Conservation (phyloP, 2,329 filamentous ascomycete genomes). For the Capronia coronata region DNA sequence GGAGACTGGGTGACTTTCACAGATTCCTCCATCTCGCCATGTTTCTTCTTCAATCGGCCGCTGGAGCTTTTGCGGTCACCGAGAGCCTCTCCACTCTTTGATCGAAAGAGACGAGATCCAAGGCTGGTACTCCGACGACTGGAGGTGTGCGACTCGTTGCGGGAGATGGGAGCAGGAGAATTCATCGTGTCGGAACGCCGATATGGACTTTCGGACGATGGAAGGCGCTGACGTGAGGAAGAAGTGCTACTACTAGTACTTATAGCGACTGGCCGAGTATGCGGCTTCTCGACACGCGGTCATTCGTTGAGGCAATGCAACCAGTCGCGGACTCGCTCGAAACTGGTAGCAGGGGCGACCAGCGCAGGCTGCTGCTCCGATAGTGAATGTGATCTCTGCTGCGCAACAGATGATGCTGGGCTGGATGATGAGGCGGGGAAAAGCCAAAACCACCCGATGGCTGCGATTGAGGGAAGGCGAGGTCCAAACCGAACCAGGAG, state of each 20-base stretch:
- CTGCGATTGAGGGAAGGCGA: not conserved
- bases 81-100: constrained; percentile 26
- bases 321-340: not conserved
- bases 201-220: constrained; percentile 2
- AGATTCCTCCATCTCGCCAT: constrained; percentile 21
- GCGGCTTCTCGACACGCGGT: constrained; percentile 1
- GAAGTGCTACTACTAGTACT: not conserved
- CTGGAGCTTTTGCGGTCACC: constrained; percentile 24
- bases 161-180: constrained; percentile 18
- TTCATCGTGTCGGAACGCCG: constrained; percentile 17
- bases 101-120: constrained; percentile 26
- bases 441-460: not conserved
- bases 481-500: not conserved
- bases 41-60: constrained; percentile 25
- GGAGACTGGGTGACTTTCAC: constrained; percentile 20
- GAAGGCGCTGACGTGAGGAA: constrained; percentile 2
- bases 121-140: constrained; percentile 24
- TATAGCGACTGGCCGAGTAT: not conserved
- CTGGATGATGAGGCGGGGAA: not conserved
- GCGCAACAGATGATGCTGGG: not conserved
- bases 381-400: not conserved
- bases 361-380: constrained; percentile 10
- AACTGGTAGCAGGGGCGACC: constrained; percentile 15
- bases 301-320: constrained; percentile 7
- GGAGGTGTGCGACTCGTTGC: constrained; percentile 25